Evolutionary conservation across 176 grass and related monocot species (phyloP), one percentile per base, ranked within the genome.

Genomic region (Lolium rigidum): DNA sequence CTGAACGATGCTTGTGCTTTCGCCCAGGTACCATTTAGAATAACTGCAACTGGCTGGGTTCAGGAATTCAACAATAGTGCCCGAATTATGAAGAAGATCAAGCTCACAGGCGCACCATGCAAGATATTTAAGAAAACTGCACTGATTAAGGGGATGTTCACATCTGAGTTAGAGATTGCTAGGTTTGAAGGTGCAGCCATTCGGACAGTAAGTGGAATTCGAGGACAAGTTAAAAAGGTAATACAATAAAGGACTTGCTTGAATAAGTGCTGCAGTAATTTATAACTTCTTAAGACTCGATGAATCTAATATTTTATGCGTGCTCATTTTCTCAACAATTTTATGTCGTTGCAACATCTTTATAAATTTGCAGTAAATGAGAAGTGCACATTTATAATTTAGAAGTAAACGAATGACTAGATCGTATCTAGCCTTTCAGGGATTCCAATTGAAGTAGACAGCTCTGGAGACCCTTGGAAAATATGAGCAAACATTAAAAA

Each of bases 141-240:
- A 78, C 82, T 99, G 11, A 86, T 99, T 69, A 99, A 94, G 86
- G 90, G 93, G 71, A 96, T 99, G 97, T 99, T 99, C 77, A 99
- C 94, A 82, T 96, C 97, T 67, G 94, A 94, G 88, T 86, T 99
- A 74, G 94, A 99, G 87, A 86, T 99, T 92, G 97, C 97, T 86
- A 92, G 92, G 80, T 99, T 99, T 86, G 97, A 99, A 95, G 92
- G 97, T 89, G 94, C 97, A 11, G 70, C 97, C 11, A 88, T 99
- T 83, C 59, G 90, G 61, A 99, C 97, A 44, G 94, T 96, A 56
- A 96, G 97, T 88, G 94, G 94, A 81, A 90, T 99, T 48, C 87
- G 94, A 84, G 97, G 97, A 81, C 94, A 96, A 86, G 90, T 99
- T 86, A 96, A 99, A 86, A 99, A 96, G 97, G 97, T 99, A 92